Percentiles rank a stretch among this genome's conserved stretches.
Evolutionary conservation across 306 rosid genomes (phyloP).

Genomic region (Pyrus communis): DNA sequence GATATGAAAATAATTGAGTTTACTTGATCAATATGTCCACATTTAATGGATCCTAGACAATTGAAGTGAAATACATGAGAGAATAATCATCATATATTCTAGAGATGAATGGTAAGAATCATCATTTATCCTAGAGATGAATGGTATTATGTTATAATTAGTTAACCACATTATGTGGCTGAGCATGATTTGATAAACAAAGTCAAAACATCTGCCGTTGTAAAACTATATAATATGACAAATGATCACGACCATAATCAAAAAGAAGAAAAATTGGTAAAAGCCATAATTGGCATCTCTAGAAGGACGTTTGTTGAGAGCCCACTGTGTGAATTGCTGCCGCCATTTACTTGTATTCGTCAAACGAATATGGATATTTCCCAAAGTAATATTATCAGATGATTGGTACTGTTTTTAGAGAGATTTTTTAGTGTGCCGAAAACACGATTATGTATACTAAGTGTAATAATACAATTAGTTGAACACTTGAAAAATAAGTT

Average conservation of each 20-base stretch:
- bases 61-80: neutral
- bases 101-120: neutral
- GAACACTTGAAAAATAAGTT: too few species aligned
- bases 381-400: neutral
- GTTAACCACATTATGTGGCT: neutral
- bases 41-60: neutral
- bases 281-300: neutral
- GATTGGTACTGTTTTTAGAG: neutral
- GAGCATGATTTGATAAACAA: neutral
- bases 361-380: neutral
- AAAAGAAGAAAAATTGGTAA: neutral
- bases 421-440: too few species aligned
- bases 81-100: neutral
- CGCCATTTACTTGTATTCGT: neutral
- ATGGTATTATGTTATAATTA: neutral
- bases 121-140: neutral
- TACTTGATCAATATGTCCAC: neutral
- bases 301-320: neutral
- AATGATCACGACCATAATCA: slow-evolving; percentile 5
- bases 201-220: neutral
- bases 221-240: neutral
- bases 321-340: neutral
- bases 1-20: neutral
- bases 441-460: too few species aligned
- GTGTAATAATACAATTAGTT: too few species aligned